phyloP scores from a whole-genome alignment of 2,329 filamentous ascomycete genomes.

The Cucurbitaria berberidis region DNA sequence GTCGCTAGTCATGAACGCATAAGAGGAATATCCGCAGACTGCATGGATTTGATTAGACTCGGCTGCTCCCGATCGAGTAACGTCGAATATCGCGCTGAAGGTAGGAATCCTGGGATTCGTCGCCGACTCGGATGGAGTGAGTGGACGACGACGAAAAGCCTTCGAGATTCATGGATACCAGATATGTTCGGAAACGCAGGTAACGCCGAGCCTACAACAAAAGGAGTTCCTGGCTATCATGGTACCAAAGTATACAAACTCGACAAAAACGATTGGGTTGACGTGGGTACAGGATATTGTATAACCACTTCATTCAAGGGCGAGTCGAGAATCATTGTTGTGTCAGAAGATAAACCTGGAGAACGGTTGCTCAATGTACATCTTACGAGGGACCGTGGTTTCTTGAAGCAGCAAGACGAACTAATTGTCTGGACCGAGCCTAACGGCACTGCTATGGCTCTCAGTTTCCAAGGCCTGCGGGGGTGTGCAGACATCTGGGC shows the following conservation, averaged over 20 bases:
- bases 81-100: neutral
- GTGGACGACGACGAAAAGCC: neutral
- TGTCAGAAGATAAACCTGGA: neutral
- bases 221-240: neutral
- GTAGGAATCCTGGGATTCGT: neutral
- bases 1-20: neutral
- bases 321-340: neutral
- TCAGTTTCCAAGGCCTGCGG: conserved; percentile 95
- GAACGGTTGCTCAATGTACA: neutral
- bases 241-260: neutral
- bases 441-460: conserved; percentile 87
- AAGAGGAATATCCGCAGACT: neutral
- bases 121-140: neutral
- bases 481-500: conserved; percentile 72
- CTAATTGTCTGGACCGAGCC: conserved; percentile 95
- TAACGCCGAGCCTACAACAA: neutral
- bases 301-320: neutral
- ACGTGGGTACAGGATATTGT: neutral
- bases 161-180: neutral
- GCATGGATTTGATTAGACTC: neutral
- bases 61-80: neutral
- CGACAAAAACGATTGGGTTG: neutral
- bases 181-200: neutral
- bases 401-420: conserved; percentile 67
- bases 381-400: neutral